Base-by-base conservation (phyloP, 2,329 filamentous ascomycete species). In the Alternaria panax region DNA sequence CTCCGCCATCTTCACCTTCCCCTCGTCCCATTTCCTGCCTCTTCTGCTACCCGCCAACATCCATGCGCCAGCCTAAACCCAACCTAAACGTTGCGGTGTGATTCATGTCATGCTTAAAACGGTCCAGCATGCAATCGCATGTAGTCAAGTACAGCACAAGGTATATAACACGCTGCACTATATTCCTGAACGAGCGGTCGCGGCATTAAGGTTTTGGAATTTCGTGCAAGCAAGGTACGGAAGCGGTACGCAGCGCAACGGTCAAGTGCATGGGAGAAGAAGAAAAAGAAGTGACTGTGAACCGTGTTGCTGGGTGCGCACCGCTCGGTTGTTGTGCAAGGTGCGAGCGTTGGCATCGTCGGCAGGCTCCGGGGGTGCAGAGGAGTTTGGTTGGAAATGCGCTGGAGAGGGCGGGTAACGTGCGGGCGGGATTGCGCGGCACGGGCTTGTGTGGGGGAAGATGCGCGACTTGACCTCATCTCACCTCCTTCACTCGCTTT, bases 161-260 rank as follows among this genome's bases (percentile, higher is more conserved):
- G 42, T 51, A 55, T 57, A 59, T 54, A 50, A 48, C 30, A 45
- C 34, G n/a, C 66, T 74, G 71, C 67, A 65, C 60, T 64, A 60
- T 58, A 51, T 64, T 67, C 73, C 63, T 60, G 65, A 74, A 67
- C 20, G 55, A 69, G 72, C 43, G 32, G 68, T 67, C 54, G 68
- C 68, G 68, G 71, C 72, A 64, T 74, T 70, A 73, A 74, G 68
- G 65, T 72, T 54, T 75, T 45, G 45, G 22, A 18, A 9, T 38
- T 62, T 65, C n/a, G n/a, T n/a, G n/a, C n/a, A n/a, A n/a, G 58
- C 60, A 54, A 40, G 54, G 45, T 40, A 56, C 58, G 65, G 52
- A 42, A 51, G 42, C n/a, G n/a, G n/a, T n/a, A n/a, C n/a, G n/a
- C n/a, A n/a, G n/a, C n/a, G n/a, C n/a, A n/a, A 54, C 59, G 65